phyloP scores from a whole-genome alignment of 164 flowering plant species.

The Vitis riparia region DNA sequence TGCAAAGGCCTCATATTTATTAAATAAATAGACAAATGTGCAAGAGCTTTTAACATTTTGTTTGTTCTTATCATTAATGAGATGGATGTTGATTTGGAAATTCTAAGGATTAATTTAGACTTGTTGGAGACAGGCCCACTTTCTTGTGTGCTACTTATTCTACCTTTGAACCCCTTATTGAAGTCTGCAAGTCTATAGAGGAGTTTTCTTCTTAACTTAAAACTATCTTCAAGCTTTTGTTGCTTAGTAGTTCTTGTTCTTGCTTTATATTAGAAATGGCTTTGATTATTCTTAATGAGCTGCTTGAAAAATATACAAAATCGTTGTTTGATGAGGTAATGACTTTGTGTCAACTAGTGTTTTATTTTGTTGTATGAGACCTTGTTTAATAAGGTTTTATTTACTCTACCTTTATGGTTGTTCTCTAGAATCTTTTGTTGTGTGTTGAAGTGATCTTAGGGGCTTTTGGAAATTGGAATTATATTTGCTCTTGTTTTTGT shows the following conservation, averaged over 20 bases:
- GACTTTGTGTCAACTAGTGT: background rate
- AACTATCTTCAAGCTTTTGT: background rate
- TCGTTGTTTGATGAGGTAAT: slow-evolving; percentile 12
- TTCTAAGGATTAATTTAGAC: too few relatives aligned
- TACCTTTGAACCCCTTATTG: background rate
- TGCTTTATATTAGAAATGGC: slow-evolving; percentile 3
- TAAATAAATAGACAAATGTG: too few relatives aligned
- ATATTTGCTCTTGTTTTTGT: background rate
- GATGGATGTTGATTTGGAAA: too few relatives aligned
- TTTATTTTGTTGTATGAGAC: background rate
- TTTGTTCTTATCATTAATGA: too few relatives aligned
- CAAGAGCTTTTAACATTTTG: too few relatives aligned
- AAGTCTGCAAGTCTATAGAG: background rate
- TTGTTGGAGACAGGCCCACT: too few relatives aligned
- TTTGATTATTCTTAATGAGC: slow-evolving; percentile 7
- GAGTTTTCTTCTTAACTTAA: background rate
- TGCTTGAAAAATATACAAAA: slow-evolving; percentile 6
- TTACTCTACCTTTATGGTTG: background rate
- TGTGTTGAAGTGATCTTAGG: background rate
- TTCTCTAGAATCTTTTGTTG: background rate
- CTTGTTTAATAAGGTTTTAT: background rate
- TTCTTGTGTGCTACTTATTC: background rate
- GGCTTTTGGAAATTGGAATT: background rate
- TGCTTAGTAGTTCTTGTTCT: background rate
- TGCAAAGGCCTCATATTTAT: too few relatives aligned